Evolutionary conservation across 164 flowering plant genomes (phyloP).

Genomic region (Chimonanthus praecox): DNA sequence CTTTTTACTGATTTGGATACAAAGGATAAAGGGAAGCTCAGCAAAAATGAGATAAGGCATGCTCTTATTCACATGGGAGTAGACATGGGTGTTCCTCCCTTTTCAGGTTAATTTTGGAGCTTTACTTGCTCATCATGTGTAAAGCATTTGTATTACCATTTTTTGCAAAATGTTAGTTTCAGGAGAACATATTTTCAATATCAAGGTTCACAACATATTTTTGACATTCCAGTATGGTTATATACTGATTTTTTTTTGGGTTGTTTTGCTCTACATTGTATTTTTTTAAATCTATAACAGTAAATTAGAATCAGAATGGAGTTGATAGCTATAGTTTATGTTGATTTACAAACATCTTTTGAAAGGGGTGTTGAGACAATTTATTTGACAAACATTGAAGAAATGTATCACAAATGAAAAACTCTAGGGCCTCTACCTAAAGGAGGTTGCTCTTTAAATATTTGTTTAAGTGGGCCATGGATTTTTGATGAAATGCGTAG

Average conservation of each 20-base stretch:
- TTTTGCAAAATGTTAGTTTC: not conserved
- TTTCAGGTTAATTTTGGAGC: slow-evolving; percentile 40
- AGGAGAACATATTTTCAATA: not conserved
- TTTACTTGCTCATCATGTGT: not conserved
- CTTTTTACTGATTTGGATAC: slow-evolving; percentile 67
- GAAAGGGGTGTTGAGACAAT: no score
- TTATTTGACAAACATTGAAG: no score
- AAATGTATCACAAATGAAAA: no score
- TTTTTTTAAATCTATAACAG: no score
- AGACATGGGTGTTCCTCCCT: slow-evolving; percentile 70
- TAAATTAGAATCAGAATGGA: no score
- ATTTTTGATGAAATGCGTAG: no score
- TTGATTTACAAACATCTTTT: no score
- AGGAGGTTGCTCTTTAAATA: no score
- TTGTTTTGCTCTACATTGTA: not conserved
- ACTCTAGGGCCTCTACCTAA: no score
- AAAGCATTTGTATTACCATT: not conserved
- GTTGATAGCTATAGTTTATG: no score
- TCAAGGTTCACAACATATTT: not conserved
- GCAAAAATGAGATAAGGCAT: slow-evolving; percentile 42
- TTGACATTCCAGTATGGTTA: not conserved
- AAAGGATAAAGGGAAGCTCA: slow-evolving; percentile 65
- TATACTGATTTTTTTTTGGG: not conserved
- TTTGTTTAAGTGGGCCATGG: no score
- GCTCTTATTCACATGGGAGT: slow-evolving; percentile 66